Percentiles rank a stretch among this genome's conserved stretches.
phyloP scores from a whole-genome alignment of 1,139 yeast genomes.

The Candida tunisiensis region DNA sequence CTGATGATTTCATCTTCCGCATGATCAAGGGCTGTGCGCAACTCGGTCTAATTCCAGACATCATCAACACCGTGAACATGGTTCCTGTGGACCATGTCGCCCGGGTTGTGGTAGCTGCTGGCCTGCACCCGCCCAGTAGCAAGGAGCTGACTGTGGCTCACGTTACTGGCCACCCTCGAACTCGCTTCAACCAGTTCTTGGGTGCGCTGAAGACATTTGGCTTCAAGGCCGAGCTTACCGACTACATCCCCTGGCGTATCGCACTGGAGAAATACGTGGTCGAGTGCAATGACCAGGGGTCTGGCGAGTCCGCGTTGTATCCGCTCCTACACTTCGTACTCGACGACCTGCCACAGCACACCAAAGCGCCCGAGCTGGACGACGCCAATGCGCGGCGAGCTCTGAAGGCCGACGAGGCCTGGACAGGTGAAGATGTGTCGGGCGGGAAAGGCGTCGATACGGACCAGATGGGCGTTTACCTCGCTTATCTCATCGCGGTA shows the following conservation, averaged over 20 bases:
- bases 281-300: slow-evolving; percentile 39
- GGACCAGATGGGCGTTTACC: slow-evolving; percentile 54
- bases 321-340: slow-evolving; percentile 89
- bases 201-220: slow-evolving; percentile 54
- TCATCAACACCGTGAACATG: slow-evolving; percentile 79
- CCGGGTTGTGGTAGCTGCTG: slow-evolving; percentile 68
- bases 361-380: slow-evolving; percentile 91
- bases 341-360: slow-evolving; percentile 77
- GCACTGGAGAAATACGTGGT: slow-evolving; percentile 63
- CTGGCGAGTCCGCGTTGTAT: slow-evolving; percentile 54
- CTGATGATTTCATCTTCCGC: slow-evolving; percentile 89
- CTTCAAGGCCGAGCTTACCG: slow-evolving; percentile 41
- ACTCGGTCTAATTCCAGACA: slow-evolving; percentile 72
- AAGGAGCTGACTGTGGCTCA: slow-evolving; percentile 58
- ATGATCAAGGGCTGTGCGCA: slow-evolving; percentile 91
- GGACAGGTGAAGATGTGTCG: slow-evolving; percentile 52
- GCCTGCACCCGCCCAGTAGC: slow-evolving; percentile 42
- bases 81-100: slow-evolving; percentile 99
- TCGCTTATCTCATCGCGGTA: slow-evolving; percentile 60
- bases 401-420: slow-evolving; percentile 38
- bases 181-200: slow-evolving; percentile 59
- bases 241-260: slow-evolving; percentile 66
- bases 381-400: slow-evolving; percentile 61
- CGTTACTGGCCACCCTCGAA: slow-evolving; percentile 95
- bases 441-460: slow-evolving; percentile 57